Percentiles rank a stretch among this genome's conserved stretches.
Conservation (phyloP, 2,329 filamentous ascomycete species). For the Alternaria novae-zelandiae region DNA sequence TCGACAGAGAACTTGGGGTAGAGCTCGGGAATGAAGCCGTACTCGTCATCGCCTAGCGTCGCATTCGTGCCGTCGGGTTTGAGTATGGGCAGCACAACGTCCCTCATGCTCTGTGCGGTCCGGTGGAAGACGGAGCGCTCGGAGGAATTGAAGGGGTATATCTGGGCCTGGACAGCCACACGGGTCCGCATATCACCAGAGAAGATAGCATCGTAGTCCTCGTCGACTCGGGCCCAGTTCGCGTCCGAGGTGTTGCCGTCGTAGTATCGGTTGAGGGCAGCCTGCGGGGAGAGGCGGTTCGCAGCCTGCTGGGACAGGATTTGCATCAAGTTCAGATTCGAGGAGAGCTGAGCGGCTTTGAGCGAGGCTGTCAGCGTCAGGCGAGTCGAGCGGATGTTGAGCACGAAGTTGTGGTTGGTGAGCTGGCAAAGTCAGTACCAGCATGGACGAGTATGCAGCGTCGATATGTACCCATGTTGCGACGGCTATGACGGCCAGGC, state of each 20-base stretch:
- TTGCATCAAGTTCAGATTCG: conserved; percentile 79
- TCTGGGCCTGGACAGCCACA: conserved; percentile 71
- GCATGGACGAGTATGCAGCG: neutral
- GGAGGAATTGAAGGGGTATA: conserved; percentile 73
- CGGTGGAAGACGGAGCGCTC: conserved; percentile 50
- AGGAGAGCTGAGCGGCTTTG: conserved; percentile 81
- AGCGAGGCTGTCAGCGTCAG: conserved; percentile 82
- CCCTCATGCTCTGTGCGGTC: conserved; percentile 56
- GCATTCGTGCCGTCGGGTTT: conserved; percentile 64
- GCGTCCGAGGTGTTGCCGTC: conserved; percentile 59
- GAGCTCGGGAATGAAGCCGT: conserved; percentile 74
- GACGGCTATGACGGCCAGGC: conserved; percentile 78
- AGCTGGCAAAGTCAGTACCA: conserved; percentile 48
- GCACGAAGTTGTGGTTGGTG: conserved; percentile 67
- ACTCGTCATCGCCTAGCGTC: conserved; percentile 64
- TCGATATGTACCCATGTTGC: conserved; percentile 64
- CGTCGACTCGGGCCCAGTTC: conserved; percentile 66
- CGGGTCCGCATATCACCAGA: conserved; percentile 58
- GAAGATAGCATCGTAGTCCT: conserved; percentile 76
- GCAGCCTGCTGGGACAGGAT: conserved; percentile 75
- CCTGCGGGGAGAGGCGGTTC: conserved; percentile 65
- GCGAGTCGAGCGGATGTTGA: conserved; percentile 63
- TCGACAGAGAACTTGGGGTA: conserved; percentile 81
- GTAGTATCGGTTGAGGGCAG: conserved; percentile 59
- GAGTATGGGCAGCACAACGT: conserved; percentile 68